These are phyloP conservation scores for Colletotrichum trifolii DNA, from an alignment of 2,329 filamentous ascomycete species.

Conservation along the genomic window DNA sequence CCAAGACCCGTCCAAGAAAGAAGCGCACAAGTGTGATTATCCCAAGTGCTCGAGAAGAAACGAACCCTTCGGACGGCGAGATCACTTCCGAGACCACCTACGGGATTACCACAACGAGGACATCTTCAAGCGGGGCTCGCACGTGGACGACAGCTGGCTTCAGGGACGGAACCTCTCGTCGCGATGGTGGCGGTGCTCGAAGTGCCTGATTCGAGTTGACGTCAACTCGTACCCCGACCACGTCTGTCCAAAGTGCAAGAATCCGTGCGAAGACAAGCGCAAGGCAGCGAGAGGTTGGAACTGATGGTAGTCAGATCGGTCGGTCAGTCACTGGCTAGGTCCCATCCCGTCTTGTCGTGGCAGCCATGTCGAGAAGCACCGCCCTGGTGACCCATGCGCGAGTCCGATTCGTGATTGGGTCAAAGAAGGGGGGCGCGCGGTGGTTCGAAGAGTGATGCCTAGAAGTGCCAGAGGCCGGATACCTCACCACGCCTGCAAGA, in stretches of 20 bases:
- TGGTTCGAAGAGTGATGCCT: constrained; percentile 22
- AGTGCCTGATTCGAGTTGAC: constrained; percentile 60
- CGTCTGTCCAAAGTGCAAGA: constrained; percentile 60
- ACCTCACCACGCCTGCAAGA: constrained; percentile 8
- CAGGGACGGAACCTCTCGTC: constrained; percentile 50
- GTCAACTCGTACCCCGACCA: constrained; percentile 51
- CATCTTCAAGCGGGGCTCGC: constrained; percentile 57
- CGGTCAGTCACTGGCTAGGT: no score
- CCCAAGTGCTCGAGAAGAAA: constrained; percentile 55
- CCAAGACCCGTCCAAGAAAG: constrained; percentile 52
- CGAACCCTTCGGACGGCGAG: constrained; percentile 62
- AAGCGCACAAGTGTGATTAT: constrained; percentile 64
- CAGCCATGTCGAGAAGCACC: constrained; percentile 6
- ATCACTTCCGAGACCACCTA: constrained; percentile 68
- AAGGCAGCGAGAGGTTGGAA: constrained; percentile 40
- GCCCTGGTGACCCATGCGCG: constrained; percentile 5
- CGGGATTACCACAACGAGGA: constrained; percentile 67
- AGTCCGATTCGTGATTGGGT: constrained; percentile 14
- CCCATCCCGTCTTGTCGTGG: neutral
- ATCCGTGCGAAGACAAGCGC: constrained; percentile 56
- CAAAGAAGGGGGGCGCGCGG: neutral
- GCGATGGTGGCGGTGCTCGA: constrained; percentile 66
- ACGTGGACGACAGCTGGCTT: constrained; percentile 51
- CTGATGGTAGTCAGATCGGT: constrained; percentile 9
- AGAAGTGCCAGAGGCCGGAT: neutral